These are phyloP conservation scores for Pouteria glomerata DNA, from an alignment of 148 eudicot genomes.

Conservation along the genomic window DNA sequence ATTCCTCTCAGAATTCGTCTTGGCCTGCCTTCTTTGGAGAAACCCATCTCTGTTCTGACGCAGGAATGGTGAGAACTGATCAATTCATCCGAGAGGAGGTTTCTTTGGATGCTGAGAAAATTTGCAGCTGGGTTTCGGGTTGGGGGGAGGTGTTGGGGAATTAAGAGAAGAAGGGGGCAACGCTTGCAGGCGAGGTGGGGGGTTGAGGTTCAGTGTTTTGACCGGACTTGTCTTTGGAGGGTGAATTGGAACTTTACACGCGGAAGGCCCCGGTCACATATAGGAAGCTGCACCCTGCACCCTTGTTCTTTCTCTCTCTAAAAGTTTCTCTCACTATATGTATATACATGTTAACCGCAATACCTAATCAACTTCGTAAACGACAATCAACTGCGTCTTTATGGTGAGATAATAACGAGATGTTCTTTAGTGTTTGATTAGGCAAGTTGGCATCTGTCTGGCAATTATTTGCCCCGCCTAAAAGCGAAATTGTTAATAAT, in stretches of 20 bases:
- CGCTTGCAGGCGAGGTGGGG: no score
- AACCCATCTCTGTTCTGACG: slow-evolving; percentile 25
- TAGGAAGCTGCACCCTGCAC: slow-evolving; percentile 5
- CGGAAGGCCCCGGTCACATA: slow-evolving; percentile 38
- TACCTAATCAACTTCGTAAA: no score
- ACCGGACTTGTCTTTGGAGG: background rate
- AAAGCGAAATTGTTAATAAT: no score
- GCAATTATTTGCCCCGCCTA: no score
- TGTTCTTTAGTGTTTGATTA: no score
- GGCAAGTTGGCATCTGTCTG: no score
- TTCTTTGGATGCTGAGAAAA: no score
- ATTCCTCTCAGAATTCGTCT: slow-evolving; percentile 31
- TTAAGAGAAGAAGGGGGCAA: background rate
- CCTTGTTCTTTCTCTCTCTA: no score
- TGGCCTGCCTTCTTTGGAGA: slow-evolving; percentile 39
- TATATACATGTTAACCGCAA: no score
- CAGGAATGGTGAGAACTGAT: background rate
- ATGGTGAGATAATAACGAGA: background rate
- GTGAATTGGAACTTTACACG: slow-evolving; percentile 22
- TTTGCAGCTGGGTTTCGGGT: no score
- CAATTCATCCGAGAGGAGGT: no score
- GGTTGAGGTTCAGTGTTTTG: slow-evolving; percentile 4
- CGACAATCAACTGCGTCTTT: slow-evolving; percentile 3
- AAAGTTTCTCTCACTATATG: background rate
- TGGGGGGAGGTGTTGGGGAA: no score